Percentiles rank a stretch among this genome's conserved stretches.
Evolutionary conservation across 1,139 yeast genomes (phyloP).

Genomic region (Eremothecium gossypii): DNA sequence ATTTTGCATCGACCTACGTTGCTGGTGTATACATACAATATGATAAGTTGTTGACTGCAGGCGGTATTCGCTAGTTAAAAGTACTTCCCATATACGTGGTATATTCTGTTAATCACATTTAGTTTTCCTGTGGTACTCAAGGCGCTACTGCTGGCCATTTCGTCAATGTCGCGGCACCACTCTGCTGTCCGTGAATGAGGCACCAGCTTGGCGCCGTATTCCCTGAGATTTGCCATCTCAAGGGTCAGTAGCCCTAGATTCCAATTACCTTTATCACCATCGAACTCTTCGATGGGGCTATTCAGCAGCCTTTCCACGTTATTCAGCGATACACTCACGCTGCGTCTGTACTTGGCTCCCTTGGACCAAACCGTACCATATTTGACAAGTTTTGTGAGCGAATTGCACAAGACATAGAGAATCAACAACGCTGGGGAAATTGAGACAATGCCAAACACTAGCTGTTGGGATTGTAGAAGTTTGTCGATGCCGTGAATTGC

Average conservation of each 20-base stretch:
- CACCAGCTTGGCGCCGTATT: slow-evolving; percentile 39
- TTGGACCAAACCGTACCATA: slow-evolving; percentile 24
- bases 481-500: slow-evolving; percentile 89
- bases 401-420: slow-evolving; percentile 15
- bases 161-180: slow-evolving; percentile 51
- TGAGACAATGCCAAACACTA: slow-evolving; percentile 85
- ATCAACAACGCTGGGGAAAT: slow-evolving; percentile 70
- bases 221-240: slow-evolving; percentile 47
- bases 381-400: slow-evolving; percentile 14
- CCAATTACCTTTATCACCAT: slow-evolving; percentile 14
- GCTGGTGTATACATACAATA: not conserved
- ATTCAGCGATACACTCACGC: slow-evolving; percentile 46
- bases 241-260: slow-evolving; percentile 43
- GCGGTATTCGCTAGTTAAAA: slow-evolving; percentile 11
- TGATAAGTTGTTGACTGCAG: not conserved
- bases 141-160: slow-evolving; percentile 34
- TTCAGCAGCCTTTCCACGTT: slow-evolving; percentile 47
- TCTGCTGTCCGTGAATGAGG: slow-evolving; percentile 40
- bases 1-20: not conserved
- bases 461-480: slow-evolving; percentile 78
- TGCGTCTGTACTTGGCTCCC: slow-evolving; percentile 11
- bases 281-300: slow-evolving; percentile 16
- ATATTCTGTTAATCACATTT: slow-evolving; percentile 42
- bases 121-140: slow-evolving; percentile 32
- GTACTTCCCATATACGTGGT: slow-evolving; percentile 42